phyloP scores from a whole-genome alignment of 352 stramenopile genomes.

The Phytophthora citrophthora region DNA sequence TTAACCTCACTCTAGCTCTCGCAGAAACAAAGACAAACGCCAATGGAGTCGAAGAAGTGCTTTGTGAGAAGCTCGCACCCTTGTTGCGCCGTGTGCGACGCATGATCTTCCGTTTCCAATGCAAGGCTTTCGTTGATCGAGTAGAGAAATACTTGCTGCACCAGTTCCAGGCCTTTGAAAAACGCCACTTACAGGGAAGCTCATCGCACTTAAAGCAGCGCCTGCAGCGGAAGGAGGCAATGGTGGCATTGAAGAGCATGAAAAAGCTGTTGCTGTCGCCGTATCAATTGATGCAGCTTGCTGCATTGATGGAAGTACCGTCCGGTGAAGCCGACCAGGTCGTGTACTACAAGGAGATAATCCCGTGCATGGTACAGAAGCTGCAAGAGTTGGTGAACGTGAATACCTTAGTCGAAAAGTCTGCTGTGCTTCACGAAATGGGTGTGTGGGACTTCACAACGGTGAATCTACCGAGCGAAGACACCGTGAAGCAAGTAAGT shows the following conservation, averaged over 20 bases:
- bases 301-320: slow-evolving; percentile 32
- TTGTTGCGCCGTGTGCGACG: slow-evolving; percentile 55
- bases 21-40: slow-evolving; percentile 33
- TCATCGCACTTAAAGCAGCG: slow-evolving; percentile 56
- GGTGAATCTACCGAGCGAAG: slow-evolving; percentile 32
- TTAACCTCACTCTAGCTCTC: slow-evolving; percentile 60
- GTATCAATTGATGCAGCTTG: slow-evolving; percentile 54
- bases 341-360: slow-evolving; percentile 53
- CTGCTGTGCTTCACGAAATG: slow-evolving; percentile 28
- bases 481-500: slow-evolving; percentile 36
- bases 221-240: slow-evolving; percentile 54
- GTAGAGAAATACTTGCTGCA: slow-evolving; percentile 50
- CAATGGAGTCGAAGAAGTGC: slow-evolving; percentile 36
- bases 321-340: slow-evolving; percentile 30
- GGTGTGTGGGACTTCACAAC: slow-evolving; percentile 21
- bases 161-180: slow-evolving; percentile 62
- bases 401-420: slow-evolving; percentile 31
- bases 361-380: slow-evolving; percentile 34
- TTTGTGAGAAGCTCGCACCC: slow-evolving; percentile 43
- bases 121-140: slow-evolving; percentile 48
- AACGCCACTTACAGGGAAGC: slow-evolving; percentile 47
- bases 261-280: slow-evolving; percentile 60
- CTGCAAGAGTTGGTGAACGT: slow-evolving; percentile 45
- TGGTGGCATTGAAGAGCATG: slow-evolving; percentile 53
- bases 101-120: slow-evolving; percentile 69